These are phyloP conservation scores for Botrytis aclada DNA, from an alignment of 2,329 filamentous ascomycete genomes.

Conservation along the genomic window DNA sequence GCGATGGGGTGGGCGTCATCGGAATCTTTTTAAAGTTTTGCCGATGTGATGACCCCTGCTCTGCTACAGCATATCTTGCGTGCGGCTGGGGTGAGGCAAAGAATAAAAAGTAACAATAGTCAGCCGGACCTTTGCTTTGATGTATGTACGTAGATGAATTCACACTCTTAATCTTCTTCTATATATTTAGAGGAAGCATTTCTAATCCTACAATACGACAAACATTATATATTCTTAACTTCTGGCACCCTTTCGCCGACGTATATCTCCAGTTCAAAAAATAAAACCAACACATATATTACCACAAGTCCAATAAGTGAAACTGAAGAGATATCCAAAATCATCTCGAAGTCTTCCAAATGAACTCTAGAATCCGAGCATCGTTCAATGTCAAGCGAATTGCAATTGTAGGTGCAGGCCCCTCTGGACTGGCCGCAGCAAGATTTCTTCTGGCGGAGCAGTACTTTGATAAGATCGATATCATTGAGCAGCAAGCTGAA, in stretches of 20 bases:
- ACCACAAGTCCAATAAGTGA: background rate
- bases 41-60: background rate
- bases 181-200: background rate
- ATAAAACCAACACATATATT: background rate
- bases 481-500: constrained; percentile 77
- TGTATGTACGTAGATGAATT: background rate
- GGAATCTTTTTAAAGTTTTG: background rate
- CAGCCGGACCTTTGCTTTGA: background rate
- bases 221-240: too few relatives aligned
- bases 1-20: constrained; percentile 12
- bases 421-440: constrained; percentile 72
- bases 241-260: background rate
- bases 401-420: constrained; percentile 80
- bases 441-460: constrained; percentile 76
- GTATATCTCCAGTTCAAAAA: background rate
- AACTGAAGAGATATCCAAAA: background rate
- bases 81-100: background rate
- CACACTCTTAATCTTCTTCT: background rate
- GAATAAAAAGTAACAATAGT: background rate
- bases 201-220: background rate
- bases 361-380: constrained; percentile 30
- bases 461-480: constrained; percentile 64
- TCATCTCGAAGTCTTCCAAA: constrained; percentile 14
- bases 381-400: constrained; percentile 53
- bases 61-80: background rate